A percentile compares a stretch with the other conserved stretches of the same genome.
phyloP scores from a whole-genome alignment of 805 yeast species.

The Yamadazyma endophytica region DNA sequence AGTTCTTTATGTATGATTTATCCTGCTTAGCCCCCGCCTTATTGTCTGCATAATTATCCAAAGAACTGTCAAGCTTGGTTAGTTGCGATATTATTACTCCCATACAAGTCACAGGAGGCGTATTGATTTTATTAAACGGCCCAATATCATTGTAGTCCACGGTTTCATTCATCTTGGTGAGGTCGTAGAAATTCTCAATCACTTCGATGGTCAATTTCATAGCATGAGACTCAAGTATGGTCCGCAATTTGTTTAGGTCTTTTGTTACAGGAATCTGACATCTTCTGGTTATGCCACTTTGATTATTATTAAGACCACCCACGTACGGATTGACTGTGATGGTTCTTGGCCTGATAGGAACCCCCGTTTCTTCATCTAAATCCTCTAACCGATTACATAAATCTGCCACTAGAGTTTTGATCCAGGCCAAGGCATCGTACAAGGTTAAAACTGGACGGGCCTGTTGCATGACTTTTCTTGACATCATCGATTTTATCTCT shows the following conservation, averaged over 20 bases:
- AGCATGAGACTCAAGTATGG: constrained; percentile 23
- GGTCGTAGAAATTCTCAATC: constrained; percentile 18
- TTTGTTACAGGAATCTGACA: constrained; percentile 31
- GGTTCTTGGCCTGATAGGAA: constrained; percentile 51
- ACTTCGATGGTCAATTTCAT: constrained; percentile 41
- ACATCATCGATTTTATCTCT: constrained; percentile 80
- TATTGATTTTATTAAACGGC: constrained; percentile 16
- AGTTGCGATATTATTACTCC: constrained; percentile 45
- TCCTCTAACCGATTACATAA: constrained; percentile 67
- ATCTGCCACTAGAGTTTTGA: constrained; percentile 80
- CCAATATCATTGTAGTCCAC: constrained; percentile 7
- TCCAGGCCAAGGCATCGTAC: constrained; percentile 70
- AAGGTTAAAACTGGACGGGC: constrained; percentile 45
- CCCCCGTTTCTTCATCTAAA: constrained; percentile 55
- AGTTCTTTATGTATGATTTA: constrained; percentile 23
- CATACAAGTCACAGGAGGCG: constrained; percentile 45
- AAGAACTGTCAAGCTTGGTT: constrained; percentile 20
- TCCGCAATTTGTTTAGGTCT: constrained; percentile 33
- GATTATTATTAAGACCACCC: constrained; percentile 8
- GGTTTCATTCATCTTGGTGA: constrained; percentile 19
- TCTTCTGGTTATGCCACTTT: constrained; percentile 38
- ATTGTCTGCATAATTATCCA: constrained; percentile 6
- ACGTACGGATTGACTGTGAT: constrained; percentile 36
- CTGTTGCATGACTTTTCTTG: constrained; percentile 74
- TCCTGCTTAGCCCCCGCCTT: constrained; percentile 10